Evolutionary conservation across 805 yeast genomes (phyloP).

Genomic region (Sugiyamaella boreocaroliniensis): DNA sequence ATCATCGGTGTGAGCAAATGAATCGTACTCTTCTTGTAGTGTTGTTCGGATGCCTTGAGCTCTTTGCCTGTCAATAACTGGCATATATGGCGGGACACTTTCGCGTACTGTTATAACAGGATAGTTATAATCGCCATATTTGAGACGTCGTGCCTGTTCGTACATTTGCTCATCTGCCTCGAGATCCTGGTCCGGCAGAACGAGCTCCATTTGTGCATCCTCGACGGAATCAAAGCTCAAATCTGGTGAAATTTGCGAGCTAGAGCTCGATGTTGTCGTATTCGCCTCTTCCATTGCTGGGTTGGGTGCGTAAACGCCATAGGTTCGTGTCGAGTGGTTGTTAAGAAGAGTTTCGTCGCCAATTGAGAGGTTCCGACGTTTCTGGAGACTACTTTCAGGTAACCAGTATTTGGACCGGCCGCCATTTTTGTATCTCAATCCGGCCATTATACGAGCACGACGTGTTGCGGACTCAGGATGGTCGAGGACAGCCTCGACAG

Average conservation of each 20-base stretch:
- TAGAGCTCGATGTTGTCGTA: neutral
- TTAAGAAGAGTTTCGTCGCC: neutral
- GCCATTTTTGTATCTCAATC: constrained; percentile 70
- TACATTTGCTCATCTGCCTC: constrained; percentile 32
- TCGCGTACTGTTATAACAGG: constrained; percentile 35
- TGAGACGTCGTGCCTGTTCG: constrained; percentile 26
- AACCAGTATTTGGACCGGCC: constrained; percentile 86
- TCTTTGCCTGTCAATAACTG: constrained; percentile 16
- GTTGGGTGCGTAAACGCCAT: neutral
- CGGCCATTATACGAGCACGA: constrained; percentile 69
- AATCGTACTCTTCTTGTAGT: constrained; percentile 18
- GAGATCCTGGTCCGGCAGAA: constrained; percentile 16
- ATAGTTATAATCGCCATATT: constrained; percentile 38
- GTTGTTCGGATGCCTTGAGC: constrained; percentile 14
- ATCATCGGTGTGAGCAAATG: constrained; percentile 13
- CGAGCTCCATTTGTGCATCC: constrained; percentile 9
- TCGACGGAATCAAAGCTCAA: constrained; percentile 1
- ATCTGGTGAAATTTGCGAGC: constrained; percentile 1
- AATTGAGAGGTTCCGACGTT: neutral
- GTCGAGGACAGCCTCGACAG: constrained; percentile 57
- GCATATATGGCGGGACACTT: constrained; percentile 10
- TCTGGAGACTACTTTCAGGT: constrained; percentile 21
- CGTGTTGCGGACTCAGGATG: constrained; percentile 62
- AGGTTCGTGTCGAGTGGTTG: neutral
- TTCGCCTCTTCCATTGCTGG: neutral